phyloP scores from a whole-genome alignment of 768 basidiomycete genomes.

The Lactarius sanguifluus region DNA sequence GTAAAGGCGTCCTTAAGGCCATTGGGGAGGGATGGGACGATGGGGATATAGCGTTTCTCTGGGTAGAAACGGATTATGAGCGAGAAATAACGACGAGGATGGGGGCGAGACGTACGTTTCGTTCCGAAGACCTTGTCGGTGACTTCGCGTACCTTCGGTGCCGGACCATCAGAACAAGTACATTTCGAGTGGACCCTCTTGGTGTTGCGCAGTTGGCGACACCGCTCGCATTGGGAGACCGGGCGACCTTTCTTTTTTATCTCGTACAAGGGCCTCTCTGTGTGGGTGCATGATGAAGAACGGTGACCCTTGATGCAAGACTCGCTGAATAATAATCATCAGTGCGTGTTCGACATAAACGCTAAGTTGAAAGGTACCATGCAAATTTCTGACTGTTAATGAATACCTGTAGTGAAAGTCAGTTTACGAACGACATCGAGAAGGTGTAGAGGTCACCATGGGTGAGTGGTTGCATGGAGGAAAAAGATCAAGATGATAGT shows the following conservation, averaged over 20 bases:
- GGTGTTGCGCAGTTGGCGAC: slow-evolving; percentile 28
- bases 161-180: slow-evolving; percentile 26
- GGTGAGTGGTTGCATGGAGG: slow-evolving; percentile 1
- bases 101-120: slow-evolving; percentile 26
- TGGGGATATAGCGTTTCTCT: slow-evolving; percentile 32
- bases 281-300: slow-evolving; percentile 30
- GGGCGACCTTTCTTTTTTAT: slow-evolving; percentile 32
- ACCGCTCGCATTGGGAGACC: slow-evolving; percentile 30
- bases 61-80: slow-evolving; percentile 3
- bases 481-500: background rate
- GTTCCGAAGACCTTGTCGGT: slow-evolving; percentile 29
- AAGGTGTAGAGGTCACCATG: slow-evolving; percentile 15
- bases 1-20: slow-evolving; percentile 28
- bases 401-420: slow-evolving; percentile 23
- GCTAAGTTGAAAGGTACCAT: slow-evolving; percentile 19
- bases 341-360: background rate
- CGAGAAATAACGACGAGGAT: background rate
- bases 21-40: slow-evolving; percentile 29
- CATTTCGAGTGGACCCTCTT: slow-evolving; percentile 31
- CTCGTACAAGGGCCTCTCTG: slow-evolving; percentile 30
- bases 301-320: slow-evolving; percentile 32
- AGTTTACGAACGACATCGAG: background rate
- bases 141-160: slow-evolving; percentile 13
- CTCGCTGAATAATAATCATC: slow-evolving; percentile 19
- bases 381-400: slow-evolving; percentile 31